Evolutionary conservation across 73 alveolate species (phyloP).

Genomic region (Uronychia binucleata): DNA sequence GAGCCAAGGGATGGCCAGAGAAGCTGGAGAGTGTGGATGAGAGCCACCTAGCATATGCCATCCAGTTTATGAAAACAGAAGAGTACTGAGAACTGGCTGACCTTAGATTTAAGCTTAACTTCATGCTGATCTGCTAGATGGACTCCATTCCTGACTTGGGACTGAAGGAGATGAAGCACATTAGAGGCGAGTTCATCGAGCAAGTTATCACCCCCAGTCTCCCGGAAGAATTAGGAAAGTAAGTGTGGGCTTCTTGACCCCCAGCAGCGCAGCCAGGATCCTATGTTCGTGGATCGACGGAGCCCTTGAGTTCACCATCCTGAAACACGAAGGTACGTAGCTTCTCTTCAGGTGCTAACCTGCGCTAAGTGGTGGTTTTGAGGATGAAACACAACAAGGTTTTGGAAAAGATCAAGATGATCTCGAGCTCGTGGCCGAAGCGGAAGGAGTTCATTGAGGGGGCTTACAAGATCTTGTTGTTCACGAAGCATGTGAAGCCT

Average conservation of each 20-base stretch:
- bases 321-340: conserved; percentile 64
- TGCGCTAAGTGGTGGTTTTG: conserved; percentile 50
- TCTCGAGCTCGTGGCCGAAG: conserved; percentile 48
- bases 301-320: conserved; percentile 54
- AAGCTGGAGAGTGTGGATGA: conserved; percentile 21
- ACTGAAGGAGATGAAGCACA: conserved; percentile 38
- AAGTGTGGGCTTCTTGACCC: neutral
- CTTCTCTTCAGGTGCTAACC: too few species aligned
- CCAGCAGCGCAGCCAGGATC: conserved; percentile 55
- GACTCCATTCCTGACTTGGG: conserved; percentile 59
- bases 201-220: conserved; percentile 22
- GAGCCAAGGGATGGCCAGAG: conserved; percentile 20
- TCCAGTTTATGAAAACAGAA: conserved; percentile 28
- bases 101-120: conserved; percentile 15
- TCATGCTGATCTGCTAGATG: conserved; percentile 45
- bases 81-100: neutral
- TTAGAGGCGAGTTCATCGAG: conserved; percentile 51
- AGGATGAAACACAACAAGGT: conserved; percentile 49
- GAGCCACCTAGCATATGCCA: conserved; percentile 20
- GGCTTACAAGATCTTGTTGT: conserved; percentile 54
- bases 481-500: conserved; percentile 33
- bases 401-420: conserved; percentile 21
- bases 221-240: conserved; percentile 19
- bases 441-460: conserved; percentile 57
- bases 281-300: conserved; percentile 67